Percentiles rank a stretch among this genome's conserved stretches.
phyloP scores from a whole-genome alignment of 768 basidiomycete genomes.

The Leccinum variicolor region DNA sequence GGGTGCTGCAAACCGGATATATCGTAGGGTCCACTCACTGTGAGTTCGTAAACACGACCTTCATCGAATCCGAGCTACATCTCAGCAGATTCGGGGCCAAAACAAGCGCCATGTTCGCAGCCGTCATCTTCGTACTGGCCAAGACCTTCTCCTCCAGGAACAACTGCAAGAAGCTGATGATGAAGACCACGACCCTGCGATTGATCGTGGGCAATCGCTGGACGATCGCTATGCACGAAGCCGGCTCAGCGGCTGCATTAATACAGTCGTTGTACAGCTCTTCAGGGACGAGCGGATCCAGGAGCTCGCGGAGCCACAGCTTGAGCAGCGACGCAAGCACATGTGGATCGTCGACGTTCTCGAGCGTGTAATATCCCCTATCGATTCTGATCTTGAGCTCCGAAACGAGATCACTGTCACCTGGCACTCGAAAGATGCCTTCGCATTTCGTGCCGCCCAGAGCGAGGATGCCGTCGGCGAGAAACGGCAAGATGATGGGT shows the following conservation, averaged over 20 bases:
- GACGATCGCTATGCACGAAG: slow-evolving; percentile 71
- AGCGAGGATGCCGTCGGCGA: slow-evolving; percentile 87
- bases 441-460: slow-evolving; percentile 81
- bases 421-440: slow-evolving; percentile 92
- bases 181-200: slow-evolving; percentile 80
- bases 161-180: slow-evolving; percentile 87
- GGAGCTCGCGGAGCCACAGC: slow-evolving; percentile 89
- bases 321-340: slow-evolving; percentile 89
- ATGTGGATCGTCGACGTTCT: slow-evolving; percentile 87
- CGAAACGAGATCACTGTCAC: slow-evolving; percentile 84
- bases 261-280: slow-evolving; percentile 93
- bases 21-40: slow-evolving; percentile 57
- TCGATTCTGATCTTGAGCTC: slow-evolving; percentile 89
- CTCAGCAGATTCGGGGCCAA: slow-evolving; percentile 90
- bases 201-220: slow-evolving; percentile 81
- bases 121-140: slow-evolving; percentile 81
- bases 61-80: slow-evolving; percentile 84
- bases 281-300: slow-evolving; percentile 88
- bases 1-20: background rate
- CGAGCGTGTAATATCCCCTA: slow-evolving; percentile 85
- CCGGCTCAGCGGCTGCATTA: slow-evolving; percentile 58
- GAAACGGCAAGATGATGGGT: slow-evolving; percentile 91
- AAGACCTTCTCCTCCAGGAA: slow-evolving; percentile 80
- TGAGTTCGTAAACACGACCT: slow-evolving; percentile 87
- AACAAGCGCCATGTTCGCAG: slow-evolving; percentile 82